Conservation (phyloP, 2,329 filamentous ascomycete genomes). For the Rachicladosporium sp. region DNA sequence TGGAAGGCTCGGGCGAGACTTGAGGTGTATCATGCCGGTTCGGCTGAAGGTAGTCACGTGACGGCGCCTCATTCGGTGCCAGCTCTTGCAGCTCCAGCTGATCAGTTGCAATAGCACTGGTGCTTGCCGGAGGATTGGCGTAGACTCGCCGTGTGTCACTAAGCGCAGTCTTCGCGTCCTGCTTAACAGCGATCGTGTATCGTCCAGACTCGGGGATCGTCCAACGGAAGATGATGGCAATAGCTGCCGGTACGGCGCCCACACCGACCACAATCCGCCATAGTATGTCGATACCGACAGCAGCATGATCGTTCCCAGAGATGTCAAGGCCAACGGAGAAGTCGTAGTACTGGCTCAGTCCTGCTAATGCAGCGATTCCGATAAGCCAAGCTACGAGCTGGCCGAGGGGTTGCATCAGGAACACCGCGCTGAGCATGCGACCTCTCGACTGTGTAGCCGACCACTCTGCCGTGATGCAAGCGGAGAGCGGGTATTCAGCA, state of each 20-base stretch:
- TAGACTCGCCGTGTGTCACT: conserved; percentile 12
- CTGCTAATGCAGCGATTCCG: conserved; percentile 8
- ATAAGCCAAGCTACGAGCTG: conserved; percentile 21
- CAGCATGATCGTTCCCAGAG: conserved; percentile 13
- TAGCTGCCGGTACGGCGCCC: conserved; percentile 25
- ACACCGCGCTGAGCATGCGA: conserved; percentile 29
- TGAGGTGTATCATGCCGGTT: conserved; percentile 1
- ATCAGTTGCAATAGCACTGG: background rate
- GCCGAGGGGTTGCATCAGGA: conserved; percentile 31
- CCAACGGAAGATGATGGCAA: conserved; percentile 27
- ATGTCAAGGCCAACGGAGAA: conserved; percentile 5
- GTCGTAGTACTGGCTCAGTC: conserved; percentile 12
- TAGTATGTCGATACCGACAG: conserved; percentile 23
- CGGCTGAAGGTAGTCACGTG: background rate
- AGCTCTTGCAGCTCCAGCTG: background rate
- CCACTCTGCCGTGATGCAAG: conserved; percentile 28
- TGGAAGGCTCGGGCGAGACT: conserved; percentile 1
- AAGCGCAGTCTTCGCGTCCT: conserved; percentile 18
- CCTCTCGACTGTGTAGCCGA: conserved; percentile 25
- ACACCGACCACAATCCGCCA: conserved; percentile 30
- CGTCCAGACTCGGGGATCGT: conserved; percentile 29
- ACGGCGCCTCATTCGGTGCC: background rate
- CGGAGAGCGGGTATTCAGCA: conserved; percentile 22
- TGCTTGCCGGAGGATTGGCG: too few relatives aligned
- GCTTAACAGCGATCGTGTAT: conserved; percentile 27